phyloP scores from a whole-genome alignment of 768 basidiomycete species.

The Podaxis carcinomalis region DNA sequence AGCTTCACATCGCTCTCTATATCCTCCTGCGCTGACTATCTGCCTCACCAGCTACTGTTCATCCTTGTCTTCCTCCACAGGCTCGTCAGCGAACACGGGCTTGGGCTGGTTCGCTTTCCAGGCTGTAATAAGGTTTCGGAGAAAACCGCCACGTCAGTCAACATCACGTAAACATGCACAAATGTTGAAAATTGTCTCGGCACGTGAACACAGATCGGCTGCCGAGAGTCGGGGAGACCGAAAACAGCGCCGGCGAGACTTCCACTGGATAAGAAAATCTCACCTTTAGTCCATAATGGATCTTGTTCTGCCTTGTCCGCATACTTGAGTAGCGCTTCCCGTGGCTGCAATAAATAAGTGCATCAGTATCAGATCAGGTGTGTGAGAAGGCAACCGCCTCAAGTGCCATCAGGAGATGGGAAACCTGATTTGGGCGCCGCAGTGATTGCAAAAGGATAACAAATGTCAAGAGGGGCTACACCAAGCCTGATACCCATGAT shows the following conservation, averaged over 20 bases:
- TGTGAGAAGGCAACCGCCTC: conserved; percentile 7
- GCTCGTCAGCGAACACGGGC: conserved; percentile 72
- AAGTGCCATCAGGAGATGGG: conserved; percentile 9
- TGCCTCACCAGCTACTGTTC: conserved; percentile 25
- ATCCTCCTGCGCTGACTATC: conserved; percentile 15
- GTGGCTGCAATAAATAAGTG: conserved; percentile 58
- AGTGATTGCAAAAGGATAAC: neutral
- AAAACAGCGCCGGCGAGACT: neutral
- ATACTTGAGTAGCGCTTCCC: conserved; percentile 94
- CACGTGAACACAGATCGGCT: conserved; percentile 26
- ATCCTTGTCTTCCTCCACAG: conserved; percentile 56
- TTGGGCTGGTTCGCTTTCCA: conserved; percentile 85
- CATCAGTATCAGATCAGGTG: conserved; percentile 11
- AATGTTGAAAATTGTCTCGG: conserved; percentile 27
- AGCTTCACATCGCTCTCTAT: conserved; percentile 16
- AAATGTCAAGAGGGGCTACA: neutral
- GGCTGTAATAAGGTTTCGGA: conserved; percentile 58
- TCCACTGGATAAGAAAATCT: conserved; percentile 27
- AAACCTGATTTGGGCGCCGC: conserved; percentile 11
- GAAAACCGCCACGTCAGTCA: conserved; percentile 63
- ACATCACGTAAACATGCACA: conserved; percentile 42
- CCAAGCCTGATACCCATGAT: neutral
- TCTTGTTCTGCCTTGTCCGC: conserved; percentile 73
- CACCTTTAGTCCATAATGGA: conserved; percentile 83
- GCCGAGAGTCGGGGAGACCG: conserved; percentile 12